A percentile compares a stretch with the other conserved stretches of the same genome.
These are phyloP conservation scores for Colletotrichum tanaceti DNA, from an alignment of 2,329 filamentous ascomycete genomes.

Conservation along the genomic window DNA sequence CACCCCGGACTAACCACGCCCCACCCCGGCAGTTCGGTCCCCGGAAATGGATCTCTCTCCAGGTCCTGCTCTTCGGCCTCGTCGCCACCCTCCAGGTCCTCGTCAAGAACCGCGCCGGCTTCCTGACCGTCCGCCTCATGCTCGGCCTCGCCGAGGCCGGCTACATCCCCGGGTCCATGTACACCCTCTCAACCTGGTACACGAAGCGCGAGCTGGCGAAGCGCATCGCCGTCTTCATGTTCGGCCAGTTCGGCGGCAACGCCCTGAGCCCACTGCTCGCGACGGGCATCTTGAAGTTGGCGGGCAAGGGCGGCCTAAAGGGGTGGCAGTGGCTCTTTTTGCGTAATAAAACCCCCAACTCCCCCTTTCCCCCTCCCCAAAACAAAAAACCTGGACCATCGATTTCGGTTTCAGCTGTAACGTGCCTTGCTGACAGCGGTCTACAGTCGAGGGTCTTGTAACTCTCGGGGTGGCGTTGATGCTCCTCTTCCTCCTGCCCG, in stretches of 20 bases:
- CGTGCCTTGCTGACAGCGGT: background rate
- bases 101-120: slow-evolving; percentile 56
- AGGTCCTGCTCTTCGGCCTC: slow-evolving; percentile 61
- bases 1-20: background rate
- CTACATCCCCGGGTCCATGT: slow-evolving; percentile 64
- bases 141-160: slow-evolving; percentile 63
- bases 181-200: slow-evolving; percentile 65
- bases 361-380: too few relatives aligned
- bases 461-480: slow-evolving; percentile 54
- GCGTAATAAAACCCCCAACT: slow-evolving; percentile 46
- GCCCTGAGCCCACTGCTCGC: slow-evolving; percentile 62
- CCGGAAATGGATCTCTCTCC: slow-evolving; percentile 60
- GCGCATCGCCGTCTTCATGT: slow-evolving; percentile 63
- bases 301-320: slow-evolving; percentile 53
- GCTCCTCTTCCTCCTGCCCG: slow-evolving; percentile 57
- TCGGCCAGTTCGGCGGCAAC: slow-evolving; percentile 64
- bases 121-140: slow-evolving; percentile 56
- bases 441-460: slow-evolving; percentile 57
- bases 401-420: background rate
- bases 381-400: too few relatives aligned
- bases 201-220: slow-evolving; percentile 57
- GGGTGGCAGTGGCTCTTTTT: slow-evolving; percentile 66
- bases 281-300: slow-evolving; percentile 59
- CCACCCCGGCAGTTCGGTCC: slow-evolving; percentile 54
- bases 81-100: slow-evolving; percentile 59